Evolutionary conservation across 805 yeast species (phyloP), one percentile per base, ranked within the genome.

Genomic region (Starmerella sirachaensis): DNA sequence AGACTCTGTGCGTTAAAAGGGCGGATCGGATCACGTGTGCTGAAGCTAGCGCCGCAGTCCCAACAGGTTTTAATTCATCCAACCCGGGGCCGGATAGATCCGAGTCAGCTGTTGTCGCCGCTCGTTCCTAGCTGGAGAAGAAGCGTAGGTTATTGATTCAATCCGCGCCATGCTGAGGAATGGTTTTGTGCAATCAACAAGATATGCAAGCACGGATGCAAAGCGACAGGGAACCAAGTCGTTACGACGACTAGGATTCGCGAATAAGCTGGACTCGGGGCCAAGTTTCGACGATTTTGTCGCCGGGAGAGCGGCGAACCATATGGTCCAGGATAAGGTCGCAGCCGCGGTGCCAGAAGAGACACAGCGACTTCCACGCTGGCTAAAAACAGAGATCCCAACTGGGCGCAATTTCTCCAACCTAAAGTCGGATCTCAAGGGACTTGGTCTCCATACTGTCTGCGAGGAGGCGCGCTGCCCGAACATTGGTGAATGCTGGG

Each of bases 401-500:
- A 83, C 82, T 62, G 99, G 99, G 31, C 69, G 76, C 46, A 77
- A 80, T 19, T 91, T 73, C 58, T 76, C 76, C 51, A 76, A 74
- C 49, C 66, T 91, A 49, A 85, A 88, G 55, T 70, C 74, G 33
- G 99, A 91, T 55, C 77, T 91, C 23, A 69, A 84, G 43, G 96
- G 93, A 41, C 65, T 91, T 43, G 83, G 84, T 47, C 65, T 91
- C 35, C 79, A 94, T 25, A 91, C 99, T 0, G 99, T 91, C 21
- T 91, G 99, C 62, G 97, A 91, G 60, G 98, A 91, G 55, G 98
- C 98, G 4, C 78, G 91, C 55, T 91, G 99, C 62, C 99, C 99
- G n/a, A 91, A 91, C 58, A 91, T 91, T 45, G 95, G 97, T 36
- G 99, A 91, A 59, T 91, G 99, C 61, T 91, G 99, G 99, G 97